Evolutionary conservation across 768 basidiomycete genomes (phyloP).

Genomic region (Hygrocybe coccinea): DNA sequence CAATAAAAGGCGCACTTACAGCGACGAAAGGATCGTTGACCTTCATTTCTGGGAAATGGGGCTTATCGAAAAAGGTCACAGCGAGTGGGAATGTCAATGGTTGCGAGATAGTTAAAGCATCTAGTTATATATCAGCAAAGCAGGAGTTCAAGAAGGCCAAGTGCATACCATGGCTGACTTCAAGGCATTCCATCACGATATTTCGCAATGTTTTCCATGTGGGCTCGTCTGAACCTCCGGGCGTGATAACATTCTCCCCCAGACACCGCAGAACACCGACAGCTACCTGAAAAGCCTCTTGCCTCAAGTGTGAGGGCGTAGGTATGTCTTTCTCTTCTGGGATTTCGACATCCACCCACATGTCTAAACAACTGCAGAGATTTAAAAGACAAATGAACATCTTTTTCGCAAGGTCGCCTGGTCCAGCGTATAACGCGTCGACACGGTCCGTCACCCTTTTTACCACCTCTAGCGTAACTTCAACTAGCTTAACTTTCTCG

Average conservation of each 20-base stretch:
- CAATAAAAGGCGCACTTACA: constrained; percentile 21
- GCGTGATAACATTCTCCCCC: constrained; percentile 33
- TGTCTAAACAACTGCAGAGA: constrained; percentile 52
- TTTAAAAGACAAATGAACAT: constrained; percentile 49
- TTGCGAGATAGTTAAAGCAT: constrained; percentile 31
- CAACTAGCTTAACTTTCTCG: constrained; percentile 53
- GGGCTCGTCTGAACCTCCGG: constrained; percentile 27
- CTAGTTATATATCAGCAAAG: constrained; percentile 19
- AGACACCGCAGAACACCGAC: constrained; percentile 45
- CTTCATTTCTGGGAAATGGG: constrained; percentile 30
- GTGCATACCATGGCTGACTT: constrained; percentile 38
- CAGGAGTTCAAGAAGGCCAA: background rate
- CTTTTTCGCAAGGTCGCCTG: constrained; percentile 43
- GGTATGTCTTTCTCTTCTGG: constrained; percentile 35
- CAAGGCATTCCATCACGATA: constrained; percentile 40
- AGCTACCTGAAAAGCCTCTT: constrained; percentile 41
- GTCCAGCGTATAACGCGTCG: constrained; percentile 45
- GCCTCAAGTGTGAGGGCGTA: constrained; percentile 46
- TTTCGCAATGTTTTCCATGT: constrained; percentile 41
- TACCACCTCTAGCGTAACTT: constrained; percentile 52
- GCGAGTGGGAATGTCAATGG: constrained; percentile 34
- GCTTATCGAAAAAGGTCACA: constrained; percentile 38
- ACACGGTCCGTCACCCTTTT: constrained; percentile 46
- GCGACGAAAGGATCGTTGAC: constrained; percentile 29
- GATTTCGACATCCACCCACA: constrained; percentile 51